Base-by-base conservation (phyloP, 2,329 filamentous ascomycete species). In the Neofusicoccum laricinum region DNA sequence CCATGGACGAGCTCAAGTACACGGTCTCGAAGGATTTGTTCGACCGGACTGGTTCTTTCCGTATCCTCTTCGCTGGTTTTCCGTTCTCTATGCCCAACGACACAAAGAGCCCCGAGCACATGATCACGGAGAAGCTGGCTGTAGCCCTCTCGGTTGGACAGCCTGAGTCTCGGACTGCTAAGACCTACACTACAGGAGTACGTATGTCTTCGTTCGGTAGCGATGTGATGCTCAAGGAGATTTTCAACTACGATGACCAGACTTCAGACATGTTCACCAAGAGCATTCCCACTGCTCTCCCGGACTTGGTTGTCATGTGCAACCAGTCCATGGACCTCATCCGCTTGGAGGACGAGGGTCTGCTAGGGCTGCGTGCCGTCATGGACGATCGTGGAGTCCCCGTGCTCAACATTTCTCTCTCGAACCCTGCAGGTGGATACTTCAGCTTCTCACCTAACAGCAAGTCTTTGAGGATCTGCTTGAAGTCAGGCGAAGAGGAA, bases 401-500 rank as follows among this genome's bases (percentile, higher is more conserved):
- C 15, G 70, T 66, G 34, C 68, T 77, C 46, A 71, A 77, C 40
- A 68, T 77, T 40, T 45, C 55, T 46, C 40, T 59, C 32, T 46
- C 55, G n/a, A 46, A 70, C 72, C 14, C 67, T 71, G 45, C 68
- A 38, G 38, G 59, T 14, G 48, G 45, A 11, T 48, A 43, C 32
- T 51, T 50, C 59, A 49, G 45, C 21, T 62, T 43, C 59, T 65
- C 30, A 70, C 70, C 59, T 64, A 71, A 45, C 50, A 59, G 66
- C 32, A 68, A 66, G 34, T 71, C 68, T n/a, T 66, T 77, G 45
- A 68, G 69, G 32, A 65, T 73, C 19, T 72, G 71, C 49, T 65
- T 77, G 25, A 74, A 77, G 63, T 74, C 73, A 17, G 69, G 72
- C 17, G 57, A 68, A 21, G 55, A 59, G 25, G 55, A 59, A 30